Percentiles rank a stretch among this genome's conserved stretches.
These are phyloP conservation scores for Aspergillus flavus DNA, from an alignment of 2,329 filamentous ascomycete species.

Conservation along the genomic window DNA sequence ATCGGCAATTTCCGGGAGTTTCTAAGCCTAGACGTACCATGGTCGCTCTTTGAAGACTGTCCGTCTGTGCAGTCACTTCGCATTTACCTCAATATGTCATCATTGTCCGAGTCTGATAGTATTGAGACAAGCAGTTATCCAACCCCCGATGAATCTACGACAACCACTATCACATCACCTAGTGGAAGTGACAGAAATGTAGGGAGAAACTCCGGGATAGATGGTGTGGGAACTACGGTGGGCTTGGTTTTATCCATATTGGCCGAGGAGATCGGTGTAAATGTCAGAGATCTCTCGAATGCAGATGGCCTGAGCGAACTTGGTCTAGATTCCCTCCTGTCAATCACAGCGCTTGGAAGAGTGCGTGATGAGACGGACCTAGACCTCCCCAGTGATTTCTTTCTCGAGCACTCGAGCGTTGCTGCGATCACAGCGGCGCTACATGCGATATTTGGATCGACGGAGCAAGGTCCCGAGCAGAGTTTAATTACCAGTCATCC, in stretches of 20 bases:
- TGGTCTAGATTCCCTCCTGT: background rate
- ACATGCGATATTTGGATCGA: background rate
- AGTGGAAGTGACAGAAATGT: background rate
- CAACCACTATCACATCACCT: background rate
- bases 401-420: background rate
- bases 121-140: background rate
- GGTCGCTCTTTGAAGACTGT: background rate
- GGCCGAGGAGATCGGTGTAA: background rate
- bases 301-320: background rate
- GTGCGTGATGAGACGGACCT: background rate
- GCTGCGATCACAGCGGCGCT: background rate
- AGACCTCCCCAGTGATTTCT: background rate
- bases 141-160: background rate
- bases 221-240: background rate
- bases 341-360: background rate
- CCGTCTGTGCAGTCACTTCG: background rate
- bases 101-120: background rate
- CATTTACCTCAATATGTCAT: background rate
- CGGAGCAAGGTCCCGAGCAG: too few relatives aligned
- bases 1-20: background rate
- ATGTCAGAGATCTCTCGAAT: background rate
- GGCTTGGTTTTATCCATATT: background rate
- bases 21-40: background rate
- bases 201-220: background rate
- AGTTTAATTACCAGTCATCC: background rate